Evolutionary conservation across 805 yeast genomes (phyloP), one percentile per base, ranked within the genome.

Genomic region (Wickerhamiella azyma): DNA sequence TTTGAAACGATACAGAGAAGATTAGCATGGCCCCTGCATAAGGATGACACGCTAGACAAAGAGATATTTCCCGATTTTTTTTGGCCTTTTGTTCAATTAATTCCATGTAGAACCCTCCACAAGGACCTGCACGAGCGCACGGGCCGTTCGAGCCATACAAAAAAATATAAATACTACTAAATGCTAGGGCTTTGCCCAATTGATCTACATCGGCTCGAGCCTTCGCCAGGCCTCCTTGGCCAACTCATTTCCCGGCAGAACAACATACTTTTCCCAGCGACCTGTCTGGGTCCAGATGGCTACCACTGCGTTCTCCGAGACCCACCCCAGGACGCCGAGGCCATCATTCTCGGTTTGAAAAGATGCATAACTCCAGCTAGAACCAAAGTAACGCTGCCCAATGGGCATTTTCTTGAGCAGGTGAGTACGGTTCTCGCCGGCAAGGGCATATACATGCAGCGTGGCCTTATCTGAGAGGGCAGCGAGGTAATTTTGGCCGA

Each of bases 1-100:
- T 81, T 88, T 81, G 95, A 88, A 89, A 81, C 94, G 86, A 89
- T 89, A 89, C 98, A 89, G 97, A 89, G 98, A 89, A 89, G 97
- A 92, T 89, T 88, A 89, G 97, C 97, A 92, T 94, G 94, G 96
- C 96, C 97, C 97, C 96, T 89, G 97, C 97, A 89, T 92, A 92
- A 92, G 96, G 97, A 89, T 89, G 97, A 88, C 96, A 94, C 96
- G 96, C 96, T 88, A 81, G 86, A 85, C 96, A 89, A 89, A 89
- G 96, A 89, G 97, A 88, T 89, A 85, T 83, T 76, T 68, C 70
- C 68, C 73, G 79, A 81, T 84, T 84, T 85, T 85, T 82, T 72
- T 64, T 45, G 19, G 16, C 33, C 11, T 4, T 30, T 13, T 13
- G 5, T 13, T 16, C 29, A 9, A 9, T 4, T 5, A 26, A 26